Evolutionary conservation across 169 alveolate genomes (phyloP).

Genomic region (Plasmodium sp.): DNA sequence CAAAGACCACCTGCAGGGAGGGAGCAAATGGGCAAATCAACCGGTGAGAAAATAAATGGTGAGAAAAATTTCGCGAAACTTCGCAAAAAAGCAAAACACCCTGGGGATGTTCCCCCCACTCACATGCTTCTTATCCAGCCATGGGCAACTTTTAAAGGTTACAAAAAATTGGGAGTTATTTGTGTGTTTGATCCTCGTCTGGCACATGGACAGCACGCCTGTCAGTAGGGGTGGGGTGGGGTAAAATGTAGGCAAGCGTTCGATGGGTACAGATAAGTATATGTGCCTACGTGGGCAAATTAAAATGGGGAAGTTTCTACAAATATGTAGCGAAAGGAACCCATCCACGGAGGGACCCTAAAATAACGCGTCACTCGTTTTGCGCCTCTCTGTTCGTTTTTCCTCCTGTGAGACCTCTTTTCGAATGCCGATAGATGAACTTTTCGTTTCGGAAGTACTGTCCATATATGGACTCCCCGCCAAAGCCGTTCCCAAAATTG

Average conservation of each 20-base stretch:
- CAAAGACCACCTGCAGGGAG: conserved; percentile 85
- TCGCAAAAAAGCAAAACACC: not conserved
- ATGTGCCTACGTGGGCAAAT: not conserved
- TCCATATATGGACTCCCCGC: conserved; percentile 91
- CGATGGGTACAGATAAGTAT: conserved; percentile 19
- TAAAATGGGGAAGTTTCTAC: not conserved
- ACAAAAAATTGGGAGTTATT: conserved; percentile 94
- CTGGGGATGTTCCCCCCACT: not conserved
- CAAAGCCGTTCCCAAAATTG: conserved; percentile 89
- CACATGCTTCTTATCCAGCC: conserved; percentile 94
- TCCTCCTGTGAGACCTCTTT: conserved; percentile 78
- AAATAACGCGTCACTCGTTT: not conserved
- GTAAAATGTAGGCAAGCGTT: not conserved
- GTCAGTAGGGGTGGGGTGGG: not conserved
- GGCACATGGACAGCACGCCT: conserved; percentile 90
- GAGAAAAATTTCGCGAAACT: not conserved
- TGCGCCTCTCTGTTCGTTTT: not conserved
- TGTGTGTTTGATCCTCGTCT: conserved; percentile 86
- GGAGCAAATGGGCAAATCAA: not conserved
- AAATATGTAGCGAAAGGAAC: not conserved
- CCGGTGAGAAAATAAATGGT: not conserved
- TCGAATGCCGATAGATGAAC: conserved; percentile 84
- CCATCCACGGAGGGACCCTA: not conserved
- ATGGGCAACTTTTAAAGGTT: conserved; percentile 94
- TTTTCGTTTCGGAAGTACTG: conserved; percentile 88